A percentile compares a stretch with the other conserved stretches of the same genome.
Conservation (phyloP, 495 filamentous ascomycete species). For the Penicillium manginii region DNA sequence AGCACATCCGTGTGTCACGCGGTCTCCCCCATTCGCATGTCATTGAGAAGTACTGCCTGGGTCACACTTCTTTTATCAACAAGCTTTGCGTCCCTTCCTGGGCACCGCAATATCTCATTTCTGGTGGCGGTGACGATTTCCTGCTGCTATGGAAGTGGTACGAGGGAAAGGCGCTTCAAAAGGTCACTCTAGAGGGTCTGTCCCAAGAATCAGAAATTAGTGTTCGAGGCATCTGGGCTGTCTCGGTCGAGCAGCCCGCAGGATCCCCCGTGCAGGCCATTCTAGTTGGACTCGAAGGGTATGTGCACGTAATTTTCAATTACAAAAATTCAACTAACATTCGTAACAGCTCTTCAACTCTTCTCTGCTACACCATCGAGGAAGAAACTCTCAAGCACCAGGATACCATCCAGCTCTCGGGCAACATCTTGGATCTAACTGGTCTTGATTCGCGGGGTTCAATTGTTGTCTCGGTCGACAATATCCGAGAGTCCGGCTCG, state of each 20-base stretch:
- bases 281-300: slow-evolving; percentile 73
- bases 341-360: slow-evolving; percentile 55
- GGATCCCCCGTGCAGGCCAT: slow-evolving; percentile 37
- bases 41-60: slow-evolving; percentile 87
- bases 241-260: slow-evolving; percentile 20
- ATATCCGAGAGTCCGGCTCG: slow-evolving; percentile 45
- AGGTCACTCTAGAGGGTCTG: slow-evolving; percentile 37
- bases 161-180: slow-evolving; percentile 54
- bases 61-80: slow-evolving; percentile 81
- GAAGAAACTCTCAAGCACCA: slow-evolving; percentile 48
- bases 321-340: slow-evolving; percentile 14
- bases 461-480: slow-evolving; percentile 62
- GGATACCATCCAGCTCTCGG: slow-evolving; percentile 52
- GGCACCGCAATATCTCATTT: slow-evolving; percentile 66
- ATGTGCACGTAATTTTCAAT: slow-evolving; percentile 26
- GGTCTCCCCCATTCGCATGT: slow-evolving; percentile 81
- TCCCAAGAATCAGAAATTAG: slow-evolving; percentile 28
- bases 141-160: slow-evolving; percentile 85
- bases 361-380: slow-evolving; percentile 61
- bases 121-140: slow-evolving; percentile 82
- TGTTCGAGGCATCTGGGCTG: slow-evolving; percentile 45
- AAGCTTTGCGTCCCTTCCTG: slow-evolving; percentile 66
- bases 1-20: slow-evolving; percentile 92
- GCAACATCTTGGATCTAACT: slow-evolving; percentile 64
- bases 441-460: slow-evolving; percentile 35